Evolutionary conservation across 352 stramenopile genomes (phyloP).

Genomic region (Phytophthora agathidicida): DNA sequence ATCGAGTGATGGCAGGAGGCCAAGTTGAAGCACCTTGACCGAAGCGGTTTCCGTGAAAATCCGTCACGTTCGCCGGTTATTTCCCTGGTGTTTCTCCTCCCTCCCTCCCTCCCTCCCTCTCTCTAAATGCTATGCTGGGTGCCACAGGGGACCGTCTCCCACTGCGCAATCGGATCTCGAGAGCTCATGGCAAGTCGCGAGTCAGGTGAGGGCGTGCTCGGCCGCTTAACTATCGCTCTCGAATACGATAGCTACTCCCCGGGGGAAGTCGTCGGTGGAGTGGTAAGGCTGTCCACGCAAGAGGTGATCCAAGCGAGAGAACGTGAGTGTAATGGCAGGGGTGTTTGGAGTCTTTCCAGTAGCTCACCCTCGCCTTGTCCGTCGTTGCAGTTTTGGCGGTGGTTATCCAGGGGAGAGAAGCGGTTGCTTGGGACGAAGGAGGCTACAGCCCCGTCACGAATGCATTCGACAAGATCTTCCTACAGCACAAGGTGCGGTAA

Average conservation of each 20-base stretch:
- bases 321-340: conserved; percentile 24
- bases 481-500: conserved; percentile 33
- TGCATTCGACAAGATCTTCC: conserved; percentile 36
- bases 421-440: conserved; percentile 38
- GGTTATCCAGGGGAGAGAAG: conserved; percentile 31
- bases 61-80: conserved; percentile 25
- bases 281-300: conserved; percentile 28
- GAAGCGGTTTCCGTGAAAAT: conserved; percentile 27
- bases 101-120: too few relatives aligned
- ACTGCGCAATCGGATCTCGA: conserved; percentile 20
- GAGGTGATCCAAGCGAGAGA: conserved; percentile 35
- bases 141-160: conserved; percentile 22
- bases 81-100: conserved; percentile 17
- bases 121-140: conserved; percentile 5
- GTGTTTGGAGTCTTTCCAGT: background rate
- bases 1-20: too few relatives aligned
- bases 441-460: conserved; percentile 34
- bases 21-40: conserved; percentile 10
- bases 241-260: conserved; percentile 30
- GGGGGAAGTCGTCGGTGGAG: conserved; percentile 29
- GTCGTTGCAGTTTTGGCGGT: conserved; percentile 27
- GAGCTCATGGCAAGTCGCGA: conserved; percentile 28
- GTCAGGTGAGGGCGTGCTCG: conserved; percentile 35
- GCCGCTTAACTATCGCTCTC: conserved; percentile 34
- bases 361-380: background rate